phyloP scores from a whole-genome alignment of 2,329 filamentous ascomycete genomes.

The Diplodia seriata region DNA sequence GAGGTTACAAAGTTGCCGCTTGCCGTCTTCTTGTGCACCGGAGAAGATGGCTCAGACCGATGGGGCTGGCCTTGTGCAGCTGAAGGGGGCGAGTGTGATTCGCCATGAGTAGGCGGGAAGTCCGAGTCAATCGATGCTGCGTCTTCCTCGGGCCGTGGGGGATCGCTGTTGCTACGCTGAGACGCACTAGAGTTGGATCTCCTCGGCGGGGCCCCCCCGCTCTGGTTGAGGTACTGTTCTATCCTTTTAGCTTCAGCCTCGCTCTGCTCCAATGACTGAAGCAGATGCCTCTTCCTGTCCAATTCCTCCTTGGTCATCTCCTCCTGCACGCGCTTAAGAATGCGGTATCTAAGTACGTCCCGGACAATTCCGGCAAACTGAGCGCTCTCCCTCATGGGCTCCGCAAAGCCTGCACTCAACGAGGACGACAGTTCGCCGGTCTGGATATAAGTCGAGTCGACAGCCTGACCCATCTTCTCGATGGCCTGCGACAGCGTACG shows the following conservation, averaged over 20 bases:
- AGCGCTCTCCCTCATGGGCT: conserved; percentile 96
- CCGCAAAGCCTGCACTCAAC: conserved; percentile 91
- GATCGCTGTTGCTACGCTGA: conserved; percentile 50
- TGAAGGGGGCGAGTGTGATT: conserved; percentile 69
- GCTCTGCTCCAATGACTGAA: conserved; percentile 91
- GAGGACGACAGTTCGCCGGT: conserved; percentile 89
- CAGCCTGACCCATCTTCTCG: conserved; percentile 91
- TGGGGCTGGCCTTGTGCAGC: conserved; percentile 72
- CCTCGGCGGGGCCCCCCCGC: conserved; percentile 70
- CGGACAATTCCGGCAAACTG: conserved; percentile 96
- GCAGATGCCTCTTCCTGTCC: conserved; percentile 79
- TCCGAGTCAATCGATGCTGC: conserved; percentile 94
- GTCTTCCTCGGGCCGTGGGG: conserved; percentile 68
- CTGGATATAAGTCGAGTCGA: conserved; percentile 93
- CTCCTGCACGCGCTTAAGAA: conserved; percentile 93
- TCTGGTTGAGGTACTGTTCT: conserved; percentile 80
- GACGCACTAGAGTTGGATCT: conserved; percentile 69
- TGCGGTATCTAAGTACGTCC: conserved; percentile 84
- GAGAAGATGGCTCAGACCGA: conserved; percentile 39
- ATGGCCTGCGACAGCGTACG: conserved; percentile 89
- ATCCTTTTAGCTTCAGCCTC: conserved; percentile 92
- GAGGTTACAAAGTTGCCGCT: conserved; percentile 88
- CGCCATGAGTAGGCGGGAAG: conserved; percentile 87
- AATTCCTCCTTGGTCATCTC: conserved; percentile 96
- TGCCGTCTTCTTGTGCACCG: conserved; percentile 75